Conservation (phyloP, 73 alveolate species). For the Paramecium bursaria region DNA sequence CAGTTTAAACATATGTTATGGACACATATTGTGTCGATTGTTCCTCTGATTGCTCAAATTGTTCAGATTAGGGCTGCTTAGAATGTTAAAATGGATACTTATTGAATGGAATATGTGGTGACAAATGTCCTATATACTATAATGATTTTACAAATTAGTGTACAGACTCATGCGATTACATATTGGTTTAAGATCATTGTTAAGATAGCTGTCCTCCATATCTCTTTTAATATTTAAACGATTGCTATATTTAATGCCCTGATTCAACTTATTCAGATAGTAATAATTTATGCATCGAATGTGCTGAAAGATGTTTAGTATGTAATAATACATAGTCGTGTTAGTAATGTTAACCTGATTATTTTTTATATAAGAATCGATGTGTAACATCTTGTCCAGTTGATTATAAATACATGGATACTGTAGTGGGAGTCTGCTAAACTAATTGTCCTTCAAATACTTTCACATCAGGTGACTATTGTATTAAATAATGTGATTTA, state of each 20-base stretch:
- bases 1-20: background rate
- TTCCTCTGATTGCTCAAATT: background rate
- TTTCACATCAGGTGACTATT: background rate
- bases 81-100: background rate
- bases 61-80: background rate
- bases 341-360: background rate
- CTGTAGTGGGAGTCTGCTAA: background rate
- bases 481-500: conserved; percentile 31
- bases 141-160: background rate
- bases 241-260: background rate
- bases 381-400: conserved; percentile 9
- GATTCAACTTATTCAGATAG: background rate
- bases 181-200: background rate
- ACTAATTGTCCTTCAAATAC: conserved; percentile 7
- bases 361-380: background rate
- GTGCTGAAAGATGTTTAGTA: conserved; percentile 20
- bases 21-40: background rate
- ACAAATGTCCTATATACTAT: background rate
- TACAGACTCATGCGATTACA: background rate
- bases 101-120: conserved; percentile 4
- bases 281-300: background rate
- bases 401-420: background rate
- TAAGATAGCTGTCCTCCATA: background rate
- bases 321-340: conserved; percentile 2
- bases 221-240: background rate